Evolutionary conservation across 2,329 filamentous ascomycete genomes (phyloP).

Genomic region (Chalaropsis thielavioides): DNA sequence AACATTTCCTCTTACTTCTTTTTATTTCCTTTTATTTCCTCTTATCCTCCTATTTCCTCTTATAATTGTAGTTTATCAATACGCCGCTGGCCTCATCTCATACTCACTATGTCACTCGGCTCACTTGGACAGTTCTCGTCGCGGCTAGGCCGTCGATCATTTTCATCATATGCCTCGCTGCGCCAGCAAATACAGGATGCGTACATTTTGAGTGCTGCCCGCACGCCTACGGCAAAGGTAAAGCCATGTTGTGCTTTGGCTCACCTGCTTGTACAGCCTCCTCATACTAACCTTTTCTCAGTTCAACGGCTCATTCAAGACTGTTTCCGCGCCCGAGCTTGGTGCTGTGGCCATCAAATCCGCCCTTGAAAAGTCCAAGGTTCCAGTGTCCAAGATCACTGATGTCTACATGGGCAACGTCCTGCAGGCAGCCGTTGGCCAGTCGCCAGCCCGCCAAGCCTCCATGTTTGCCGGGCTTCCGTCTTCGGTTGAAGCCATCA

Average conservation of each 20-base stretch:
- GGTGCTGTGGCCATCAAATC: conserved; percentile 85
- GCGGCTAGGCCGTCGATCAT: conserved; percentile 21
- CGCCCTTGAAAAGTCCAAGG: conserved; percentile 69
- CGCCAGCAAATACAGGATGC: conserved; percentile 67
- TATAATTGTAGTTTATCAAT: background rate
- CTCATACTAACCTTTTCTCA: conserved; percentile 26
- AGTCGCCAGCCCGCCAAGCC: conserved; percentile 85
- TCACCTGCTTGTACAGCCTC: background rate
- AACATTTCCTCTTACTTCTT: too few species aligned
- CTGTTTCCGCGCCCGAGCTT: conserved; percentile 71
- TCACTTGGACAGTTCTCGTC: background rate
- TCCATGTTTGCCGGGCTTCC: conserved; percentile 75
- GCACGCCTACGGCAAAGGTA: conserved; percentile 84
- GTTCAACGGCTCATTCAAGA: conserved; percentile 89
- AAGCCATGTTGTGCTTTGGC: background rate
- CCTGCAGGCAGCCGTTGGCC: conserved; percentile 66
- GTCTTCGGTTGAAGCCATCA: conserved; percentile 68
- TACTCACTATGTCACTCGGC: background rate
- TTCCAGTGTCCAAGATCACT: conserved; percentile 67
- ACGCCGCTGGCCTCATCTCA: background rate
- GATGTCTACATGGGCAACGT: conserved; percentile 98
- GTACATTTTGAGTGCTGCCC: conserved; percentile 80
- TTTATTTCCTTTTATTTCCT: too few species aligned
- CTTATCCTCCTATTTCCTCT: too few species aligned
- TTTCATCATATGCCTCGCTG: conserved; percentile 32